Base-by-base conservation (phyloP, 2,329 filamentous ascomycete species). In the Fusarium veterinarium region DNA sequence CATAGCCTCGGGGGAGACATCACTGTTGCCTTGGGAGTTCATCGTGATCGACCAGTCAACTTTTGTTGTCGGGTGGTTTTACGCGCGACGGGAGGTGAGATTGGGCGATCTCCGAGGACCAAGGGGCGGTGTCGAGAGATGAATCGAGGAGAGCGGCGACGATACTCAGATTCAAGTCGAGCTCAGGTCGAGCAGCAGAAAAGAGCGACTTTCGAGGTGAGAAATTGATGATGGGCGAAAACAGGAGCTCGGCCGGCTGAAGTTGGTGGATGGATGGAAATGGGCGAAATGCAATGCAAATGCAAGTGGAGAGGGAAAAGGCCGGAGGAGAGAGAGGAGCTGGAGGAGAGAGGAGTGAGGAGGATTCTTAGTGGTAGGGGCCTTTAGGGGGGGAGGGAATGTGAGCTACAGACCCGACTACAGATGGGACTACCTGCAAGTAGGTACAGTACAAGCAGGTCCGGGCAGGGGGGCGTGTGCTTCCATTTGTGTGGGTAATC, bases 1-100 rank as follows among this genome's bases (percentile, higher is more conserved):
- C 91, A 98, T 97, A 83, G 89, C 89, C 86, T 92, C 90, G 75
- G 90, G 90, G 80, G 90, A 91, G 78, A 91, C 89, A 81, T 91
- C 90, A 83, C 85, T 89, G 78, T 84, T 81, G 82, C 86, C 85
- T 83, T 88, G 86, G 73, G 81, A 82, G 78, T 89, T 89, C 88
- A 90, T 90, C 77, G 80, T 85, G 79, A 73, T 69, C 64, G 69
- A 61, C 56, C 61, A 49, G 61, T 56, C 28, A 40, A 52, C 55
- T 55, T 28, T 41, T 60, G 53, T 65, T 63, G 53, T 53, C 59
- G 65, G 52, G 41, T 60, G 45, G 59, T 64, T 46, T 58, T 58
- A 65, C 45, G 69, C 58, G 68, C 70, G 61, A 61, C 64, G 33
- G 45, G 55, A 57, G 58, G 63, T 53, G 55, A 63, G 52, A 68